phyloP scores from a whole-genome alignment of 2,329 filamentous ascomycete genomes.

The Microcyclosporella mali region DNA sequence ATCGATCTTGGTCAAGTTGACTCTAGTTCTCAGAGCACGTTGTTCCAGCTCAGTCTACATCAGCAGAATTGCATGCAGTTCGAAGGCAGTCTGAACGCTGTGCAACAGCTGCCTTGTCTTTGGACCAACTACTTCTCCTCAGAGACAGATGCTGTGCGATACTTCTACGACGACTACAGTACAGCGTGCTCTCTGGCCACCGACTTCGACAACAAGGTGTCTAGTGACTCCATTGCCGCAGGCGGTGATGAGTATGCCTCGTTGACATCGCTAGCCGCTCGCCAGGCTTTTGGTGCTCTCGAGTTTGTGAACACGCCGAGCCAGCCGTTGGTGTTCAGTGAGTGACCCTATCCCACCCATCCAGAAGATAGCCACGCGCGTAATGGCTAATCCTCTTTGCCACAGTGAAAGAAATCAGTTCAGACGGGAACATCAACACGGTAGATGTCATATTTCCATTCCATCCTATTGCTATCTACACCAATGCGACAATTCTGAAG shows the following conservation, averaged over 20 bases:
- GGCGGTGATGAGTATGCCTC: conserved; percentile 45
- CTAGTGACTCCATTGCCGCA: conserved; percentile 40
- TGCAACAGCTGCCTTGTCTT: conserved; percentile 39
- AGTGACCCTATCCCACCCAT: too few relatives aligned
- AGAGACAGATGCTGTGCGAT: conserved; percentile 41
- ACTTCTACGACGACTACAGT: conserved; percentile 45
- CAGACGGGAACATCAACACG: conserved; percentile 31
- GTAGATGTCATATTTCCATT: conserved; percentile 33
- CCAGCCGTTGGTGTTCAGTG: conserved; percentile 43
- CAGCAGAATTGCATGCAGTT: conserved; percentile 49
- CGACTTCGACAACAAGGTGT: conserved; percentile 40
- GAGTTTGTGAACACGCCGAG: conserved; percentile 45
- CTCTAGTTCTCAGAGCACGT: conserved; percentile 31
- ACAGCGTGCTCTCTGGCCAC: conserved; percentile 33
- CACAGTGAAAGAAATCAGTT: conserved; percentile 52
- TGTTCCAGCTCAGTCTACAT: conserved; percentile 48
- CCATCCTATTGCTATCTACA: conserved; percentile 30
- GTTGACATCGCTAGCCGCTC: conserved; percentile 46
- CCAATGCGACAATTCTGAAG: conserved; percentile 28
- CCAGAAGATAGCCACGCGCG: too few relatives aligned
- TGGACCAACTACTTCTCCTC: conserved; percentile 48
- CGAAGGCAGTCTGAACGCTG: conserved; percentile 31
- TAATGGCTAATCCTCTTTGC: too few relatives aligned
- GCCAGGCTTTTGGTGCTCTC: conserved; percentile 47
- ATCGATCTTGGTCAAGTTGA: conserved; percentile 44